phyloP scores from a whole-genome alignment of 805 yeast genomes.

The Naumovozyma dairenensis region DNA sequence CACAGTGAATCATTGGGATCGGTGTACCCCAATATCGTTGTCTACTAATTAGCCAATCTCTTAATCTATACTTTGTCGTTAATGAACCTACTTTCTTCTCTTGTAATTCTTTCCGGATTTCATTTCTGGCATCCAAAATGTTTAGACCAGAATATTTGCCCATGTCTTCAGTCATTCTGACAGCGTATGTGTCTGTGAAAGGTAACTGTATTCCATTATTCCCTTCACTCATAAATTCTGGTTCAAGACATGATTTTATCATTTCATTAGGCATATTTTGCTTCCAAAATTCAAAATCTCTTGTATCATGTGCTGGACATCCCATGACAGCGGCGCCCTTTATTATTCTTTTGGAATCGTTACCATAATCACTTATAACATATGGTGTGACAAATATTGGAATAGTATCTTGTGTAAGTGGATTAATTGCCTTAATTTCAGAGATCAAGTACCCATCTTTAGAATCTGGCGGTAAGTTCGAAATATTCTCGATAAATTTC shows the following conservation, averaged over 20 bases:
- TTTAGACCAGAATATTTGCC: slow-evolving; percentile 44
- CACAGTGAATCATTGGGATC: slow-evolving; percentile 87
- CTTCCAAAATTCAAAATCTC: slow-evolving; percentile 79
- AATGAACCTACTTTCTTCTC: slow-evolving; percentile 34
- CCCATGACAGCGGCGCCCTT: slow-evolving; percentile 98
- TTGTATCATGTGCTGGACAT: slow-evolving; percentile 84
- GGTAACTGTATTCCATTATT: slow-evolving; percentile 1
- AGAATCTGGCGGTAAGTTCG: slow-evolving; percentile 36
- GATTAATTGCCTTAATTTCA: slow-evolving; percentile 42
- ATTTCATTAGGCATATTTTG: slow-evolving; percentile 41
- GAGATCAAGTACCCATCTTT: slow-evolving; percentile 51
- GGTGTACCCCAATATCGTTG: slow-evolving; percentile 99
- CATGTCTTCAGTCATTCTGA: slow-evolving; percentile 43
- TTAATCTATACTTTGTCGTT: slow-evolving; percentile 49
- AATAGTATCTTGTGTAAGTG: slow-evolving; percentile 39
- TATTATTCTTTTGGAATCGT: slow-evolving; percentile 1
- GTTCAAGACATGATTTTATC: slow-evolving; percentile 38
- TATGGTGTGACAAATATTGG: slow-evolving; percentile 90
- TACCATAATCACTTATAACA: slow-evolving; percentile 71
- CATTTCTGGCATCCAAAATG: slow-evolving; percentile 40
- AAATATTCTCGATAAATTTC: slow-evolving; percentile 36
- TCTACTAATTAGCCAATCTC: slow-evolving; percentile 93
- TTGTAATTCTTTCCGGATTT: slow-evolving; percentile 37
- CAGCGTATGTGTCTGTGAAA: slow-evolving; percentile 32
- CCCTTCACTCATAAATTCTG: slow-evolving; percentile 9